A percentile compares a stretch with the other conserved stretches of the same genome.
These are phyloP conservation scores for Lactarius hatsudake DNA, from an alignment of 768 basidiomycete species.

Conservation along the genomic window DNA sequence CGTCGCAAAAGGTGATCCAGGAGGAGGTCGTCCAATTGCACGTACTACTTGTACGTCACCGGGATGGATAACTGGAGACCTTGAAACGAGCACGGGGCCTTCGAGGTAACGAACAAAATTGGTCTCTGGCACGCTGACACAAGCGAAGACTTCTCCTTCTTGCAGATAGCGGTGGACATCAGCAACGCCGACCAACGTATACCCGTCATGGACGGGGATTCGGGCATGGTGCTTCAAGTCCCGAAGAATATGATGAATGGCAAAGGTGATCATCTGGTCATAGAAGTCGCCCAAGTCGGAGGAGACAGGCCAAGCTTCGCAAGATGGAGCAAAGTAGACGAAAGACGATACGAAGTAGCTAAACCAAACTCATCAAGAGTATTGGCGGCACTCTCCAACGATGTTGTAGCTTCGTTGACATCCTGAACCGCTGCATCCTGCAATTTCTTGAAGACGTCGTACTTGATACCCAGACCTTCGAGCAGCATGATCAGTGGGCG, in stretches of 20 bases:
- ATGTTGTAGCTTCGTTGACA: conserved; percentile 43
- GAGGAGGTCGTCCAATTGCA: conserved; percentile 59
- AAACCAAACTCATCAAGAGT: conserved; percentile 58
- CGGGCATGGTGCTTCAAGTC: conserved; percentile 61
- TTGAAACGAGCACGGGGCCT: conserved; percentile 54
- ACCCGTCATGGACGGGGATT: conserved; percentile 61
- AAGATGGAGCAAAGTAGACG: conserved; percentile 51
- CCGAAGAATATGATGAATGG: conserved; percentile 61
- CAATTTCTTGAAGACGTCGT: conserved; percentile 49
- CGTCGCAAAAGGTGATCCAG: conserved; percentile 47
- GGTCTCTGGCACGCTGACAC: conserved; percentile 45
- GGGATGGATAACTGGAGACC: conserved; percentile 68
- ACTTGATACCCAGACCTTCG: conserved; percentile 56
- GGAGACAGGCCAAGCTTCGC: conserved; percentile 45
- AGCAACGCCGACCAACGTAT: conserved; percentile 70
- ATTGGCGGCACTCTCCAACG: conserved; percentile 44
- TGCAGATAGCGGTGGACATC: conserved; percentile 56
- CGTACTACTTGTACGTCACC: conserved; percentile 60
- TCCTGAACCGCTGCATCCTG: conserved; percentile 52
- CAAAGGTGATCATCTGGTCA: conserved; percentile 49
- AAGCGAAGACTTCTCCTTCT: conserved; percentile 60
- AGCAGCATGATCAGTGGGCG: conserved; percentile 66
- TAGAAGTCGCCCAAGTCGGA: conserved; percentile 46
- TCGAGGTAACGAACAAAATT: conserved; percentile 43
- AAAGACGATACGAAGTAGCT: conserved; percentile 52